Evolutionary conservation across 306 rosid genomes (phyloP).

Genomic region (Casuarina equisetifolia): DNA sequence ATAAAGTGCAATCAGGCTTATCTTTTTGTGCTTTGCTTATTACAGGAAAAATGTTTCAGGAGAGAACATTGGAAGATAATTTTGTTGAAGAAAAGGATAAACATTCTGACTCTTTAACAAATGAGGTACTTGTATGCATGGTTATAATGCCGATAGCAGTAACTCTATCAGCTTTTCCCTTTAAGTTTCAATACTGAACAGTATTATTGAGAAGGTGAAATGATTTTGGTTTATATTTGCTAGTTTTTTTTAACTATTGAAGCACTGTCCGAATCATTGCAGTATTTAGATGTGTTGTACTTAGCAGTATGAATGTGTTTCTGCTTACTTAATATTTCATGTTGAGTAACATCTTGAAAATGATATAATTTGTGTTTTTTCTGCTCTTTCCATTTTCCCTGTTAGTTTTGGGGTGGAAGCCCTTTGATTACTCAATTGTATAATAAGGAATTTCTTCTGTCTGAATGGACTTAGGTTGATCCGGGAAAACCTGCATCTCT

Average conservation of each 20-base stretch:
- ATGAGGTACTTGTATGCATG: slow-evolving; percentile 39
- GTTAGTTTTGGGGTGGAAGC: not conserved
- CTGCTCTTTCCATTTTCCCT: not conserved
- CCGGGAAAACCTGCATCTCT: slow-evolving; percentile 62
- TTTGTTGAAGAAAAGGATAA: slow-evolving; percentile 31
- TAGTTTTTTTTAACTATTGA: not conserved
- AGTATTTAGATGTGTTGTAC: not conserved
- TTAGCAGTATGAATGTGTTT: not conserved
- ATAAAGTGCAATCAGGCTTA: not conserved
- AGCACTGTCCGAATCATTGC: not conserved
- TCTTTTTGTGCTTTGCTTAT: not conserved
- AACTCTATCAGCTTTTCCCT: not conserved
- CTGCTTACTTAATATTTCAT: not conserved
- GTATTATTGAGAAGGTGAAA: not conserved
- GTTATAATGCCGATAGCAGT: not conserved
- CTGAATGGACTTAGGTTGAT: slow-evolving; percentile 45
- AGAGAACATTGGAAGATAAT: slow-evolving; percentile 22
- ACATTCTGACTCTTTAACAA: slow-evolving; percentile 25
- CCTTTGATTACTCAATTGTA: not conserved
- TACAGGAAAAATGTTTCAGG: slow-evolving; percentile 43
- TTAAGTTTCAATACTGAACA: not conserved
- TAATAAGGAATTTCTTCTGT: slow-evolving; percentile 13
- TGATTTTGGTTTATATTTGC: not conserved
- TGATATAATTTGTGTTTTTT: not conserved
- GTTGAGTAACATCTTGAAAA: not conserved